Evolutionary conservation across 2,329 filamentous ascomycete species (phyloP).

Genomic region (Cercospora canescens): DNA sequence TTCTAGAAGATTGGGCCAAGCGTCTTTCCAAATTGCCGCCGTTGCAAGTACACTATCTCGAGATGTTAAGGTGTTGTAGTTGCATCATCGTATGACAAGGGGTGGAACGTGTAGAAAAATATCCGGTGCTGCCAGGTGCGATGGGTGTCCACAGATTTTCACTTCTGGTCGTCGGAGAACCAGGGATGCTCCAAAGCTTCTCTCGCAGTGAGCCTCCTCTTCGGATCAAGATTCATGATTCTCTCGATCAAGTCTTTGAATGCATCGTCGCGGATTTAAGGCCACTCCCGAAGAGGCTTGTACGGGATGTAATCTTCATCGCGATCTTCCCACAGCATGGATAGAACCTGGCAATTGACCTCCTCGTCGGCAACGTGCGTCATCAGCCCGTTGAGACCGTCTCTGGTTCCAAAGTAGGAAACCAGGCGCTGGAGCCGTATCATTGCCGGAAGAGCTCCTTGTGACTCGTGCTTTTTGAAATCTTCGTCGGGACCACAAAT

Average conservation of each 20-base stretch:
- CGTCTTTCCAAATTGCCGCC: too few species aligned
- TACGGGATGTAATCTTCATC: slow-evolving; percentile 2
- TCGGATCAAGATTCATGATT: slow-evolving; percentile 6
- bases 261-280: neutral
- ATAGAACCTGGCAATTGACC: slow-evolving; percentile 33
- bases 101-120: too few species aligned
- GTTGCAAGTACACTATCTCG: too few species aligned
- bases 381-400: slow-evolving; percentile 34
- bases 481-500: slow-evolving; percentile 34
- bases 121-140: too few species aligned
- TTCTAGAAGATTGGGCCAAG: too few species aligned
- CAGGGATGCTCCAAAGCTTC: slow-evolving; percentile 5
- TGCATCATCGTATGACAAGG: too few species aligned
- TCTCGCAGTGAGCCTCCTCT: neutral
- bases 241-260: slow-evolving; percentile 1
- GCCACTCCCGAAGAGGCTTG: slow-evolving; percentile 1
- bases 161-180: too few species aligned
- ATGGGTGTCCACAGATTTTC: too few species aligned
- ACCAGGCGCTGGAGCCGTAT: slow-evolving; percentile 35
- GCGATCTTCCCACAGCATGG: slow-evolving; percentile 15
- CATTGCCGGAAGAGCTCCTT: slow-evolving; percentile 29
- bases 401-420: slow-evolving; percentile 33
- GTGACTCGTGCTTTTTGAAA: slow-evolving; percentile 23
- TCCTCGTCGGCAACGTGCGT: slow-evolving; percentile 38
- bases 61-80: too few species aligned